phyloP scores from a whole-genome alignment of 768 basidiomycete genomes.

The Podaxis mareebaensis region DNA sequence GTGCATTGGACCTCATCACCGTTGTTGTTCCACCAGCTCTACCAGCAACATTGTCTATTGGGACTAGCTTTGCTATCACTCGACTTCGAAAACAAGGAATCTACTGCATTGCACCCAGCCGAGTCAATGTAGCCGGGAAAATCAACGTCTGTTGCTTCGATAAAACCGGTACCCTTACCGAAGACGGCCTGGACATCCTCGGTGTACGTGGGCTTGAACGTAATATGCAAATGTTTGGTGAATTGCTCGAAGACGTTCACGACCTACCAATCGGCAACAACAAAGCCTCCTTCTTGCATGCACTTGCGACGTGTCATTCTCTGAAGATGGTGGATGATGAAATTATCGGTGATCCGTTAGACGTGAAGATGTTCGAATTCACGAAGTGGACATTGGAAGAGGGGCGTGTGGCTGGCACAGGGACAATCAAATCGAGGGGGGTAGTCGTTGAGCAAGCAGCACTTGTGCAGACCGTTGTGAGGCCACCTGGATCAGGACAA shows the following conservation, averaged over 20 bases:
- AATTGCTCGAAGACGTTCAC: constrained; percentile 82
- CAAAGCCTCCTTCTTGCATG: constrained; percentile 87
- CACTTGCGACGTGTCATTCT: constrained; percentile 94
- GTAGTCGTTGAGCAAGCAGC: constrained; percentile 73
- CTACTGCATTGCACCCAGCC: constrained; percentile 94
- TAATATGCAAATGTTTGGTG: constrained; percentile 77
- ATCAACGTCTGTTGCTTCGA: constrained; percentile 98
- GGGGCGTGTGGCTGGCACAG: constrained; percentile 71
- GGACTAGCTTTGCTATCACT: constrained; percentile 91
- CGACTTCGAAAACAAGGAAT: constrained; percentile 86
- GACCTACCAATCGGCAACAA: constrained; percentile 75
- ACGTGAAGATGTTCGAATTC: constrained; percentile 98
- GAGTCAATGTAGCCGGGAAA: constrained; percentile 95
- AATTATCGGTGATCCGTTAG: constrained; percentile 93
- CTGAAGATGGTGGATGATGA: constrained; percentile 87
- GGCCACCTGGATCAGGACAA: constrained; percentile 90
- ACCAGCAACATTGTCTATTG: constrained; percentile 95
- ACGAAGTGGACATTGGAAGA: constrained; percentile 97
- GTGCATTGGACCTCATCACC: constrained; percentile 93
- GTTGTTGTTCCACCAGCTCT: constrained; percentile 97
- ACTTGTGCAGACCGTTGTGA: constrained; percentile 93
- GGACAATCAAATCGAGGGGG: constrained; percentile 67
- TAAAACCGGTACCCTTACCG: constrained; percentile 98
- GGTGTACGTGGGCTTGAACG: constrained; percentile 89
- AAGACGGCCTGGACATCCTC: constrained; percentile 96